Base-by-base conservation (phyloP, 306 rosid genomes). In the Vigna nakashimae region DNA sequence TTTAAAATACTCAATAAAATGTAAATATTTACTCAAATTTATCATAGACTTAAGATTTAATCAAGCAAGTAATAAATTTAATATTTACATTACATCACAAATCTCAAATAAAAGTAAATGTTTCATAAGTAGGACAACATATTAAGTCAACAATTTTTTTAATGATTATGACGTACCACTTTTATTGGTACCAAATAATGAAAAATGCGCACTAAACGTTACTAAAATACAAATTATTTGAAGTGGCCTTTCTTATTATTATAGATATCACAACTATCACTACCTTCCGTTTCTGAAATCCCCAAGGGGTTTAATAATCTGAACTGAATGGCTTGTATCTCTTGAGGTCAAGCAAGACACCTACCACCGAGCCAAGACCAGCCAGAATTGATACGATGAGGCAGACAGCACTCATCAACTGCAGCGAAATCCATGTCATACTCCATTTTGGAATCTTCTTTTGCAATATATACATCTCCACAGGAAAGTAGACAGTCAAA, bases 401-500 rank as follows among this genome's bases (percentile, higher is more conserved):
- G 81, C 96, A 89, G 43, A 85, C 63, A 48, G 64, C 16, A 50
- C 91, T 93, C 51, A 89, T 14, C 52, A 82, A 52, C 63, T 88
- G 79, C 48, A 93, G 81, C 63, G 56, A 51, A 17, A 91, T 22
- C 98, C 98, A 93, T 82, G 26, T 85, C 36, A 77, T 69, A 77
- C 94, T 86, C 98, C 98, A 93, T 71, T 70, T 93, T 22, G 82
- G 85, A 65, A 93, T 87, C 78, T n/a, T 89, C 91, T 73, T 91
- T 71, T 91, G 94, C 5, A n/a, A 7, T 64, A 93, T 91, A 66
- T 89, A 88, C 96, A 93, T 93, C 80, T 89, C 92, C 73, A 93
- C 88, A 0, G 96, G 97, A 71, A 88, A 91, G 75, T 88, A 91
- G 0, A 92, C 94, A 0, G 98, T 71, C 38, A 92, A 81, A 46